Evolutionary conservation across 352 stramenopile genomes (phyloP), one percentile per base, ranked within the genome.

Genomic region (Pythium coloratum): DNA sequence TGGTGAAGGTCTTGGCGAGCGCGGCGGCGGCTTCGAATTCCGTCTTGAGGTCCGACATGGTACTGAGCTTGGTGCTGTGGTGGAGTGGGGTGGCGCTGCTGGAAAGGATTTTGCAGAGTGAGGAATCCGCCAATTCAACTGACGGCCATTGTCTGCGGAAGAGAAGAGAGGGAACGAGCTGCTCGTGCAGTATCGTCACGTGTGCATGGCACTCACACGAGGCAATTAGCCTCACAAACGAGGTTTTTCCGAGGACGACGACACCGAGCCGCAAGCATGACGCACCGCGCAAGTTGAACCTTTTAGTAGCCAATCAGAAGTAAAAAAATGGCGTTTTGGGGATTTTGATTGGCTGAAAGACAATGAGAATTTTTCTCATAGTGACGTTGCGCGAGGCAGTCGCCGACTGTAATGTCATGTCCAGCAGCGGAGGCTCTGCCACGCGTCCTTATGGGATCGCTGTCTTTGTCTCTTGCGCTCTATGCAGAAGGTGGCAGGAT

Each of bases 21-120:
- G 82, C 88, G 40, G 85, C 88, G 16, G 88, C 86, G 57, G 80
- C 83, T 86, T 96, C 85, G 70, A 96, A 96, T 62, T 92, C 64
- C 49, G 84, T 69, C 75, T 91, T 90, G 49, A 94, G 76, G 79
- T 92, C 83, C 72, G 86, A 92, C 88, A 95, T 96, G 12, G 62
- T 73, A 53, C 44, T 30, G 14, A 40, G 24, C 8, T 26, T 57
- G 67, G 59, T 61, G 55, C 36, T 66, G 59, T 63, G 59, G 69
- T 18, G 62, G 36, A 58, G 70, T 34, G 44, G 32, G 46, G 42
- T 58, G 44, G 24, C 6, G 50, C 61, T 59, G 51, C 38, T 56
- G 40, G 32, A 53, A 30, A 46, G 54, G 24, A 61, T 77, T 84
- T 81, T 73, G 69, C 62, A 38, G 74, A 87, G 81, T 88, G 80